phyloP scores from a whole-genome alignment of 2,329 filamentous ascomycete species.

The Xylaria sp. region DNA sequence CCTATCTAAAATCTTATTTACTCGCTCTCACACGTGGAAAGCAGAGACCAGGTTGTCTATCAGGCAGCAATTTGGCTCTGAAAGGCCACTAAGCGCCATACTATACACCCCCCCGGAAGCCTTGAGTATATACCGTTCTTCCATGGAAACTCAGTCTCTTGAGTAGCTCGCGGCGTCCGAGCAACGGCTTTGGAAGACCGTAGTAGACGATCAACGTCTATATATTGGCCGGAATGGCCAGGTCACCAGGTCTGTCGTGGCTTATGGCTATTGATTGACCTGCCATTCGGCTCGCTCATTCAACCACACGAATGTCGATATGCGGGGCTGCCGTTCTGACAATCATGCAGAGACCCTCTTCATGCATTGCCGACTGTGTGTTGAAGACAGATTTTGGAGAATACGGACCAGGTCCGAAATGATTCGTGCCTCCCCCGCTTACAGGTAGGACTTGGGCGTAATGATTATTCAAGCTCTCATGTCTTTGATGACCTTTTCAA shows the following conservation, averaged over 20 bases:
- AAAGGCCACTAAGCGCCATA: neutral
- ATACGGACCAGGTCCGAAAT: neutral
- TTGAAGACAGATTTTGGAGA: neutral
- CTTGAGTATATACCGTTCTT: neutral
- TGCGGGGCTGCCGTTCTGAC: neutral
- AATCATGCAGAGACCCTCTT: neutral
- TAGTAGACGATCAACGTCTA: neutral
- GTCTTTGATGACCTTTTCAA: slow-evolving; percentile 10
- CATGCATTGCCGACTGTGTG: neutral
- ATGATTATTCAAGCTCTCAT: slow-evolving; percentile 10
- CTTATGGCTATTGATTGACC: neutral
- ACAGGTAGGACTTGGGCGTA: neutral
- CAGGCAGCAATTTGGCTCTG: neutral
- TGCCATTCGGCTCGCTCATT: neutral
- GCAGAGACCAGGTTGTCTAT: neutral
- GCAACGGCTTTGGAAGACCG: neutral
- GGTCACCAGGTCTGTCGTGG: neutral
- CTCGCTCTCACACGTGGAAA: neutral
- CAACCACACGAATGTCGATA: neutral
- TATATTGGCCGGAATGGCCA: neutral
- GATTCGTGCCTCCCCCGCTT: neutral
- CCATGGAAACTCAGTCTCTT: neutral
- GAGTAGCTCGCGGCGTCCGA: neutral
- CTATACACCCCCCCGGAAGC: neutral
- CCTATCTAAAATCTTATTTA: slow-evolving; percentile 12